phyloP scores from a whole-genome alignment of 768 basidiomycete species.

The Wakefieldia striispora region DNA sequence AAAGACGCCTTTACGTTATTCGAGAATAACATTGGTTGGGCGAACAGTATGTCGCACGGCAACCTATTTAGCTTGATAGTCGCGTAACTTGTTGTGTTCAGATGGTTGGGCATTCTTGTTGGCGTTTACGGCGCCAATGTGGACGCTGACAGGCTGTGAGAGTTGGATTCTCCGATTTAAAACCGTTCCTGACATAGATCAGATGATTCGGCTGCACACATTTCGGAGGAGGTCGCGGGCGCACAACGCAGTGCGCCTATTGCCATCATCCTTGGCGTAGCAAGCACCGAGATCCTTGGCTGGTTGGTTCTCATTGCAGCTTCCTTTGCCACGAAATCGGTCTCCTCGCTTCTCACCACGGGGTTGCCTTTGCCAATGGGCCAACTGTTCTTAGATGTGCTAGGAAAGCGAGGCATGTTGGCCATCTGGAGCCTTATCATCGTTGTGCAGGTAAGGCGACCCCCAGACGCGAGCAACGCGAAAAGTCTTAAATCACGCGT shows the following conservation, averaged over 20 bases:
- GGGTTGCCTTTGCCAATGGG: conserved; percentile 66
- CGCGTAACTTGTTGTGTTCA: conserved; percentile 23
- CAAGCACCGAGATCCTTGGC: conserved; percentile 55
- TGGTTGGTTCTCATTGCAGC: conserved; percentile 67
- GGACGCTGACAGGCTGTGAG: conserved; percentile 76
- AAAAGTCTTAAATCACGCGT: not conserved
- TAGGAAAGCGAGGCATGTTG: conserved; percentile 72
- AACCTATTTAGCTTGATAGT: not conserved
- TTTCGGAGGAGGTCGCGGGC: conserved; percentile 68
- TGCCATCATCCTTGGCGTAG: conserved; percentile 65
- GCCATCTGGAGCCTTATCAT: conserved; percentile 70
- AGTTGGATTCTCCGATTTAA: not conserved
- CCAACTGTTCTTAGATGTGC: conserved; percentile 61
- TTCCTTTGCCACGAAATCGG: conserved; percentile 61
- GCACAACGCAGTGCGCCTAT: conserved; percentile 64
- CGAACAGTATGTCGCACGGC: conserved; percentile 42
- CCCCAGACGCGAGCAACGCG: no score
- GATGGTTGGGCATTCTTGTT: conserved; percentile 74
- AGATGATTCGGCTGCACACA: conserved; percentile 79
- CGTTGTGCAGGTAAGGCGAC: conserved; percentile 49
- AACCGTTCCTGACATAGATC: conserved; percentile 1
- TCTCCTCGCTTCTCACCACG: conserved; percentile 46
- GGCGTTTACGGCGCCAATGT: conserved; percentile 74
- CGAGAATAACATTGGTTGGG: conserved; percentile 72
- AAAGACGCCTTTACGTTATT: conserved; percentile 65